These are phyloP conservation scores for Xylariaceae sp. DNA, from an alignment of 2,329 filamentous ascomycete genomes.

Conservation along the genomic window DNA sequence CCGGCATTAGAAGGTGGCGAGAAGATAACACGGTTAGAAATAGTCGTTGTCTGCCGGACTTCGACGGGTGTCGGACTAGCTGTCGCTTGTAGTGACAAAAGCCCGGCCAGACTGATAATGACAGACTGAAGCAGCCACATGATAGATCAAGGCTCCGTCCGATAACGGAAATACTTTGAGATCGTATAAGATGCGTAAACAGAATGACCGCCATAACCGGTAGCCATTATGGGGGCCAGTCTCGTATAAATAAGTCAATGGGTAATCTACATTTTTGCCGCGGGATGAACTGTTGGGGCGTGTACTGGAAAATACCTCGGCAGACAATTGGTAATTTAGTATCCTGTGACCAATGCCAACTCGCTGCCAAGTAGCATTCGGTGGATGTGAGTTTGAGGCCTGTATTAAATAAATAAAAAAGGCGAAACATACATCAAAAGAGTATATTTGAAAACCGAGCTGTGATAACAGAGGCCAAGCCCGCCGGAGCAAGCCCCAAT, in stretches of 20 bases:
- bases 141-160: background rate
- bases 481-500: background rate
- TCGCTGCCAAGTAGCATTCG: too few relatives aligned
- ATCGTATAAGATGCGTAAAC: background rate
- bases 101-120: background rate
- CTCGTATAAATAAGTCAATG: slow-evolving; percentile 8
- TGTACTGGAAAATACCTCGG: background rate
- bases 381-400: too few relatives aligned
- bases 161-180: background rate
- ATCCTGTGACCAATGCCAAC: too few relatives aligned
- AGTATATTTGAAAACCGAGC: background rate
- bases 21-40: slow-evolving; percentile 45
- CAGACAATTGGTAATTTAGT: too few relatives aligned
- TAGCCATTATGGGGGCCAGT: background rate
- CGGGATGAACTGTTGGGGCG: background rate
- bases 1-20: slow-evolving; percentile 45
- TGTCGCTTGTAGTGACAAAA: slow-evolving; percentile 9
- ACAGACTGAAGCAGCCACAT: slow-evolving; percentile 9
- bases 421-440: background rate
- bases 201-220: background rate
- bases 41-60: slow-evolving; percentile 17
- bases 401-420: too few relatives aligned
- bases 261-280: slow-evolving; percentile 15
- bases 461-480: background rate
- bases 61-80: slow-evolving; percentile 15